Base-by-base conservation (phyloP, 768 basidiomycete genomes). In the Trametes punicea region DNA sequence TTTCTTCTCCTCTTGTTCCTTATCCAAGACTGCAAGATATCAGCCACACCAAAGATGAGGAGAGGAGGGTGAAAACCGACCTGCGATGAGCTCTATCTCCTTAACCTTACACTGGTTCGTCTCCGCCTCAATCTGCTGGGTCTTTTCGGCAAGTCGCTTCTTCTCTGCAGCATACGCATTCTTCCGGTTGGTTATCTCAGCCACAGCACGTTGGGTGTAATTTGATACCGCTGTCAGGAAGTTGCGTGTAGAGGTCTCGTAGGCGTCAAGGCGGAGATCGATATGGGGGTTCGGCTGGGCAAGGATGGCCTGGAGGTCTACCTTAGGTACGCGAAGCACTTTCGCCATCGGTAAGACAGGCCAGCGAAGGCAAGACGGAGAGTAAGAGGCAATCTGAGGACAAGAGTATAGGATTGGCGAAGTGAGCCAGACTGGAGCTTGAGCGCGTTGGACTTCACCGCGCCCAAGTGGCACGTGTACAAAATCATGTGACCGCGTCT, bases 41-140 rank as follows among this genome's bases (percentile, higher is more conserved):
- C 9, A 16, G 25, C 25, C 21, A 18, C 52, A 41, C n/a, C 13
- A 10, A n/a, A 36, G 11, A 30, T 6, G 9, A 25, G 10, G 23
- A 18, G 23, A n/a, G 20, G 48, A 33, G 20, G 31, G 18, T n/a
- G n/a, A n/a, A n/a, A n/a, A 73, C 81, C n/a, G 68, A 93, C 92
- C 81, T 53, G 82, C 80, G 2, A 91, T 77, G 52, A 95, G 77
- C 48, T 90, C 85, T 27, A 91, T 85, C 70, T 94, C 93, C 64
- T 77, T 80, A 48, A 88, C 67, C 62, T 92, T 89, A 71, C 88
- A 92, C 40, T 84, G 75, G 51, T 82, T 84, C 2, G 81, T 93
- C 69, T 92, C 87, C 0, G 74, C 64, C 67, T 93, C 88, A 0
- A 83, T 75, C 7, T 80, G 75, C 40, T 83, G 77, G 8, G 73